phyloP scores from a whole-genome alignment of 495 filamentous ascomycete species.

The Annulohypoxylon bovei region DNA sequence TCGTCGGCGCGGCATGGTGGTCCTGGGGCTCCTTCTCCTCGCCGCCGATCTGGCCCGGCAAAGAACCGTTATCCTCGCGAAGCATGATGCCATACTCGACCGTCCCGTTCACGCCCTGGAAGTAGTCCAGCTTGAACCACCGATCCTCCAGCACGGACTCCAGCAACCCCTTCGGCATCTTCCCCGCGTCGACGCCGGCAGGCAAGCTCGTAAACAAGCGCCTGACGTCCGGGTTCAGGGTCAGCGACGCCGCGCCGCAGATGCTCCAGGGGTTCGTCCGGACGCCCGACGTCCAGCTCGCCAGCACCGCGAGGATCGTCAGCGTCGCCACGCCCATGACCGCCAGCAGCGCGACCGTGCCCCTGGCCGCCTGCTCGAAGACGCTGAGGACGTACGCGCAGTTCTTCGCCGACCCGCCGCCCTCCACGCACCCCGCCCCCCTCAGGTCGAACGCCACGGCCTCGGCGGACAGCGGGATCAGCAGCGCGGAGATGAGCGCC shows the following conservation, averaged over 20 bases:
- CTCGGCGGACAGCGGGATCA: conserved; percentile 49
- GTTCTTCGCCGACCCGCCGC: conserved; percentile 37
- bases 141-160: conserved; percentile 37
- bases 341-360: conserved; percentile 36
- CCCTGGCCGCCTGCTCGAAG: conserved; percentile 44
- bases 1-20: conserved; percentile 18
- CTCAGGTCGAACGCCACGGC: conserved; percentile 48
- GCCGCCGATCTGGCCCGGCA: neutral
- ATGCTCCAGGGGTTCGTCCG: conserved; percentile 55
- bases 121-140: conserved; percentile 52
- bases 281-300: conserved; percentile 49
- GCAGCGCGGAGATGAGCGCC: conserved; percentile 41
- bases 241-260: conserved; percentile 49
- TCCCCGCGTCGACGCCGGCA: conserved; percentile 32
- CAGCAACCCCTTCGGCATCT: conserved; percentile 37
- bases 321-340: conserved; percentile 44
- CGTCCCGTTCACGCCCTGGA: conserved; percentile 41
- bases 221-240: conserved; percentile 46
- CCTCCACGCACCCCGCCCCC: conserved; percentile 39
- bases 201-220: conserved; percentile 40
- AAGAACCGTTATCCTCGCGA: neutral
- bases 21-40: conserved; percentile 26
- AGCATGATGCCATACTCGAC: conserved; percentile 50
- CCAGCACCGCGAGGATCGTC: conserved; percentile 38
- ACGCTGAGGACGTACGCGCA: conserved; percentile 51